Conservation (phyloP, 805 yeast genomes). For the Yueomyces sinensis region DNA sequence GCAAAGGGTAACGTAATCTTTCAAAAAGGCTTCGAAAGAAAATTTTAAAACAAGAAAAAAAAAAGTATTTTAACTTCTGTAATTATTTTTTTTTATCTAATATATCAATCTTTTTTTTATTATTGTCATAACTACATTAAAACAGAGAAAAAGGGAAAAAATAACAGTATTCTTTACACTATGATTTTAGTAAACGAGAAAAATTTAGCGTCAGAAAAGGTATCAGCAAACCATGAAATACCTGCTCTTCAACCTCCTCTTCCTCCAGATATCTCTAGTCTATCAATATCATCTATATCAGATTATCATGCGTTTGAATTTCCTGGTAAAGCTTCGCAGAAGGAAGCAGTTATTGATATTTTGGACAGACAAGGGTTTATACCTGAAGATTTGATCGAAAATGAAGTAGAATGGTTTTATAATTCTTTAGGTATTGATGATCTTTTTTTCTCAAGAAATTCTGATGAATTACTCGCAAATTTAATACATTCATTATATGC, state of each 20-base stretch:
- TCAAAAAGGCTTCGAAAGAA: no score
- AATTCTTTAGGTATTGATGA: conserved; percentile 81
- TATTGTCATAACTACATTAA: no score
- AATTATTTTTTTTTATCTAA: no score
- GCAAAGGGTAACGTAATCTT: no score
- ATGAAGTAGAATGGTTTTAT: conserved; percentile 85
- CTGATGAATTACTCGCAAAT: conserved; percentile 65
- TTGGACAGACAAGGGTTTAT: conserved; percentile 77
- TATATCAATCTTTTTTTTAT: no score
- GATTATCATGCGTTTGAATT: conserved; percentile 72
- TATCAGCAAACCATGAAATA: not conserved
- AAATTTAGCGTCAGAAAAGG: not conserved
- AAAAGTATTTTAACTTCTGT: no score
- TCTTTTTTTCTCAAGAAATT: conserved; percentile 77
- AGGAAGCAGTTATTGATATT: conserved; percentile 67
- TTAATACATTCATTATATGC: conserved; percentile 85
- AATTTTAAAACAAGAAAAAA: no score
- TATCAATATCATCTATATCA: conserved; percentile 31
- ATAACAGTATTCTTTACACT: not conserved
- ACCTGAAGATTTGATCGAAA: conserved; percentile 75
- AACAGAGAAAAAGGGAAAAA: no score
- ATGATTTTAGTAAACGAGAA: not conserved
- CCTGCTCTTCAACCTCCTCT: conserved; percentile 55
- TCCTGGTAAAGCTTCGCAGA: conserved; percentile 69
- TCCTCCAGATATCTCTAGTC: conserved; percentile 27